phyloP scores from a whole-genome alignment of 306 rosid species.

The Castanea sativa region DNA sequence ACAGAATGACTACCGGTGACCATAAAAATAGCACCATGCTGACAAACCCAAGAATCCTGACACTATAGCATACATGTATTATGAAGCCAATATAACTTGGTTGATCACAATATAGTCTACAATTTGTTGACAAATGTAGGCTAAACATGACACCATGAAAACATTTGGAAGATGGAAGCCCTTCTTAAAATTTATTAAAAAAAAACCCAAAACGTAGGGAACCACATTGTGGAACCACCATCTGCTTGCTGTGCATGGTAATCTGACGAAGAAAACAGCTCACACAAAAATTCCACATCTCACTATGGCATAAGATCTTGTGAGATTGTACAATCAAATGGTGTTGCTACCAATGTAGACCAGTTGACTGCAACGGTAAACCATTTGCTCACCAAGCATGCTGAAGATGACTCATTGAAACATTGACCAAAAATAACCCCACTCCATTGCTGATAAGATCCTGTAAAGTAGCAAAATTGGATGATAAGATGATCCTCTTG shows the following conservation, averaged over 20 bases:
- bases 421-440: background rate
- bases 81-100: background rate
- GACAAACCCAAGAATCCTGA: background rate
- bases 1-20: slow-evolving; percentile 83
- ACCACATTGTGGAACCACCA: background rate
- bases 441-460: background rate
- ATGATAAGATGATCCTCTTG: background rate
- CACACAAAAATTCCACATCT: background rate
- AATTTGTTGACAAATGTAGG: background rate
- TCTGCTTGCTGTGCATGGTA: background rate
- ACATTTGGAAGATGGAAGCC: background rate
- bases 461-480: background rate
- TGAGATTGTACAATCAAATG: background rate
- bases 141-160: background rate
- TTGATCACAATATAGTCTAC: background rate
- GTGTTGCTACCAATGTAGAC: background rate
- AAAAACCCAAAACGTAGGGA: background rate
- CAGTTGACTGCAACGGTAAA: background rate
- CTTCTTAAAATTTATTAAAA: background rate
- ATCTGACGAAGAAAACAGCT: background rate
- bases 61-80: background rate
- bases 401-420: background rate
- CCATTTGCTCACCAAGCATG: background rate
- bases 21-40: slow-evolving; percentile 88
- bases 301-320: background rate